These are phyloP conservation scores for Citrus medica DNA, from an alignment of 345 rosid species.

Conservation along the genomic window DNA sequence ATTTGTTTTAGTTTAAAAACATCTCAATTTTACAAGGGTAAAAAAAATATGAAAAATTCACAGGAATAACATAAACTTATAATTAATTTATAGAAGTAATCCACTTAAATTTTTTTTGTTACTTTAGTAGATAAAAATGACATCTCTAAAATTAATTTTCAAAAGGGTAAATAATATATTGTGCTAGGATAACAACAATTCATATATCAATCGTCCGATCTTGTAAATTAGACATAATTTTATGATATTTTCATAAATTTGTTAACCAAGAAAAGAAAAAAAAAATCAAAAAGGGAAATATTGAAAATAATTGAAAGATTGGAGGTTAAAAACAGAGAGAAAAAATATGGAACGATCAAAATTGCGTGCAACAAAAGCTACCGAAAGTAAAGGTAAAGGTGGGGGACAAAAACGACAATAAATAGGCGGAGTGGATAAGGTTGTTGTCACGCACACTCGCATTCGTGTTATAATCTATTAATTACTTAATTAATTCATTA, in stretches of 20 bases:
- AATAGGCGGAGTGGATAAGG: slow-evolving; percentile 7
- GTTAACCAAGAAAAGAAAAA: neutral
- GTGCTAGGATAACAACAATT: no score
- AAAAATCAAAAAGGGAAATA: neutral
- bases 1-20: no score
- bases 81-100: no score
- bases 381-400: slow-evolving; percentile 11
- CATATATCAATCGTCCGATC: no score
- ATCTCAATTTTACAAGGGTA: no score
- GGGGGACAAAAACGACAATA: neutral
- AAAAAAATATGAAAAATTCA: no score
- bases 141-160: no score
- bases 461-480: neutral
- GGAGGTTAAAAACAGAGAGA: neutral
- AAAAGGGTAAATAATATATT: no score
- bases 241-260: neutral
- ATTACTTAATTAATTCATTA: neutral
- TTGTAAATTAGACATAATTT: no score
- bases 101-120: no score
- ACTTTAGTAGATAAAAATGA: no score
- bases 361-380: slow-evolving; percentile 15
- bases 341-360: neutral
- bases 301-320: neutral
- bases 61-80: no score
- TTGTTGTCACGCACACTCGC: neutral